Base-by-base conservation (phyloP, 805 yeast genomes). In the Sugiyamaella qingdaonensis region DNA sequence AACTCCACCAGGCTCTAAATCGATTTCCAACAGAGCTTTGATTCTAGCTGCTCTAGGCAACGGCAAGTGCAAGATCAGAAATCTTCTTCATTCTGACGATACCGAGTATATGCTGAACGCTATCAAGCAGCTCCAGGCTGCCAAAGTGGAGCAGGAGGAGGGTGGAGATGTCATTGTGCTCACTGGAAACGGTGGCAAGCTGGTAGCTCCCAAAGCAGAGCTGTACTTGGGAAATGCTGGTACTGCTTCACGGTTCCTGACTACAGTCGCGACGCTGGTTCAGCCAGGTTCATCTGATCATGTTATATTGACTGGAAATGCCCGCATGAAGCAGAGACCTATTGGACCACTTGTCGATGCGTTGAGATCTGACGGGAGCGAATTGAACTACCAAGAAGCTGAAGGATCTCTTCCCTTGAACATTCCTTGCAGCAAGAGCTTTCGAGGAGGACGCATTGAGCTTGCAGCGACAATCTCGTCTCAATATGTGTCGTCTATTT, bases 301-400 rank as follows among this genome's bases (percentile, higher is more conserved):
- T 54, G 82, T 90, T 29, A 73, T 82, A 5, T 76, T 94, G 57
- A 94, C 98, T 1, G 99, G 99, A 61, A 94, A 94, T 70, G 85
- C 88, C 48, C 81, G 99, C 70, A 94, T 94, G 99, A 95, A 91
- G 70, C 95, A 91, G 69, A 79, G 99, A 63, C 99, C 99, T 16
- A 88, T 89, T 62, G 98, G 96, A 32, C 97, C 98, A 1, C 77
- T 94, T 53, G 97, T 94, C 10, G 96, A 90, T 62, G 96, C 99
- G 3, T 75, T 94, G 60, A 77, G 85, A 52, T 70, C 79, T 9
- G 92, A 91, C 62, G 98, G 98, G 37, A 81, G 90, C 2, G 65
- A 73, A 10, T 79, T 94, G 47, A 82, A 81, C 37, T 94, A 88
- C 65, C 68, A 84, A 58, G 88, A 88, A 61, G 74, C 71, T 27